Percentiles rank a stretch among this genome's conserved stretches.
Evolutionary conservation across 2,329 filamentous ascomycete genomes (phyloP).

Genomic region (Epichloe baconii): DNA sequence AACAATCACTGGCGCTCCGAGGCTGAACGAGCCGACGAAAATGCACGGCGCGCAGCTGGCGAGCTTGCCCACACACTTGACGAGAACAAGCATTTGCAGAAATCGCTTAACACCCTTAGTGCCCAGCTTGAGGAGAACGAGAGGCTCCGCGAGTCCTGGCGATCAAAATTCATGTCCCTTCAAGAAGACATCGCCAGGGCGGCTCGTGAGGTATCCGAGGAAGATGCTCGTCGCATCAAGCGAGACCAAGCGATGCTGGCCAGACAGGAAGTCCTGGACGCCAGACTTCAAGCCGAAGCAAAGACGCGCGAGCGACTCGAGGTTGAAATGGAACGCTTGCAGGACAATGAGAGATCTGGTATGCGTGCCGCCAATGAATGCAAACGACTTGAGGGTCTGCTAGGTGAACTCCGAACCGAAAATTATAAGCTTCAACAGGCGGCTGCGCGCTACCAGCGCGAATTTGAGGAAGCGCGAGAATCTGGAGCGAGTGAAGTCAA

Average conservation of each 20-base stretch:
- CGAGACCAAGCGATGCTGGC: constrained; percentile 69
- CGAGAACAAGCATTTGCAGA: constrained; percentile 61
- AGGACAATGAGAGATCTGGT: constrained; percentile 49
- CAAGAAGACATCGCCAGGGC: constrained; percentile 78
- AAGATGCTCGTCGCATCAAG: constrained; percentile 67
- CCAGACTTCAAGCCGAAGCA: constrained; percentile 61
- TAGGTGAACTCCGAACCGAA: constrained; percentile 48
- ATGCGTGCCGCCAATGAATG: constrained; percentile 51
- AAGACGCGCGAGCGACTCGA: constrained; percentile 56
- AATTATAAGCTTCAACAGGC: constrained; percentile 61
- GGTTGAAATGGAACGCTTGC: constrained; percentile 51
- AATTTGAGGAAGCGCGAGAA: constrained; percentile 74
- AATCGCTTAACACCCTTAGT: constrained; percentile 59
- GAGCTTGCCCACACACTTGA: constrained; percentile 36
- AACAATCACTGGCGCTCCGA: constrained; percentile 48
- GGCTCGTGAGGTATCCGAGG: constrained; percentile 65
- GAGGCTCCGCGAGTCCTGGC: constrained; percentile 70
- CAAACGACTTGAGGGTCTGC: constrained; percentile 42
- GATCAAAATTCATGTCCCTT: constrained; percentile 68
- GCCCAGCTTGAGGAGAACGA: constrained; percentile 77
- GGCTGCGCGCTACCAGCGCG: constrained; percentile 58
- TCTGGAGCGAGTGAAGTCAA: constrained; percentile 68
- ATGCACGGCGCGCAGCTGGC: constrained; percentile 33
- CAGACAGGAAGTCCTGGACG: constrained; percentile 67
- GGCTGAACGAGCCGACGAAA: constrained; percentile 44